These are phyloP conservation scores for Buddleja alternifolia DNA, from an alignment of 257 asterid species.

Conservation along the genomic window DNA sequence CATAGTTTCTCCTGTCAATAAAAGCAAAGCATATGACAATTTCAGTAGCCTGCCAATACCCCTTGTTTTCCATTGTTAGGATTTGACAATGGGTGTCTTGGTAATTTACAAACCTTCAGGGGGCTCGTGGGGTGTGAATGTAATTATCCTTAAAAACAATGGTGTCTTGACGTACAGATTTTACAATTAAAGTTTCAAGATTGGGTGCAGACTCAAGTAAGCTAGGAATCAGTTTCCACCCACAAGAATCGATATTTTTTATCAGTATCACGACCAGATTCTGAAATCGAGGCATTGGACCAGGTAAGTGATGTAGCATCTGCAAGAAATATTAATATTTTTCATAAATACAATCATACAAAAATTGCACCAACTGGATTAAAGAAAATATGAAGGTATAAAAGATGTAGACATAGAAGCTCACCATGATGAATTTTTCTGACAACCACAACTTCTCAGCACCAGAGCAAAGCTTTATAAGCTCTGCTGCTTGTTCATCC, in stretches of 20 bases:
- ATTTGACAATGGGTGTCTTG: too few relatives aligned
- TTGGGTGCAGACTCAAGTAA: constrained; percentile 24
- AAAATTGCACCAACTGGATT: background rate
- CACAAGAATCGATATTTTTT: background rate
- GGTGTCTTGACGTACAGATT: constrained; percentile 8
- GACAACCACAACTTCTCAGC: constrained; percentile 19
- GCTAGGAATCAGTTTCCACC: constrained; percentile 19
- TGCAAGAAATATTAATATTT: constrained; percentile 1
- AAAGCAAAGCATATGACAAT: too few relatives aligned
- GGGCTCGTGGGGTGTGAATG: too few relatives aligned
- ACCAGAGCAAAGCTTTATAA: constrained; percentile 1
- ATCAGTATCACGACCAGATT: background rate
- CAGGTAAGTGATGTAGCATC: background rate
- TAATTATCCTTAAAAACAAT: background rate
- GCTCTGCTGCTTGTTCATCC: background rate
- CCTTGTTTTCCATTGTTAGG: too few relatives aligned
- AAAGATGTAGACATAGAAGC: constrained; percentile 3
- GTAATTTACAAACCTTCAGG: too few relatives aligned
- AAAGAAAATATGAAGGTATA: background rate
- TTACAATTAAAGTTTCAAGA: background rate
- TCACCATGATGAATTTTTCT: constrained; percentile 3
- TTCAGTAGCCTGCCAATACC: too few relatives aligned
- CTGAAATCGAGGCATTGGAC: constrained; percentile 8
- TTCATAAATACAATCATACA: background rate
- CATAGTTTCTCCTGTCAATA: too few relatives aligned